These are phyloP conservation scores for Aphanomyces invadans DNA, from an alignment of 352 stramenopile genomes.

Conservation along the genomic window DNA sequence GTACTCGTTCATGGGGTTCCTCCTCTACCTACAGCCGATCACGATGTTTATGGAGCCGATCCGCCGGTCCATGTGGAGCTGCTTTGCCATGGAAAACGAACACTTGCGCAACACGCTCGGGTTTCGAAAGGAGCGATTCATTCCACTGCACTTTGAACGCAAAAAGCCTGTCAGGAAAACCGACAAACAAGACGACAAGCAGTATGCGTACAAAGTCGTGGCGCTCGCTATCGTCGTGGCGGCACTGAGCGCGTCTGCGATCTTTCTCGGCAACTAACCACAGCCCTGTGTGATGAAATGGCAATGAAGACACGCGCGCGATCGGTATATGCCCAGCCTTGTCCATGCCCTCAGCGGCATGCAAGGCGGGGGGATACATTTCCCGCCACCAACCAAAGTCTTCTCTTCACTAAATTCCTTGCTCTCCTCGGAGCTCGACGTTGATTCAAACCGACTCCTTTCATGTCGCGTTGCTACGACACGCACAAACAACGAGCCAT, in stretches of 20 bases:
- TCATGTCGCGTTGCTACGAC: too few species aligned
- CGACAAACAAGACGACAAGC: background rate
- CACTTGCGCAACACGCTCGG: constrained; percentile 78
- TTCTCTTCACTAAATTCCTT: too few species aligned
- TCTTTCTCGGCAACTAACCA: background rate
- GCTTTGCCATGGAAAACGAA: constrained; percentile 80
- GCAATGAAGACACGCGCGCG: too few species aligned
- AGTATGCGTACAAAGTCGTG: constrained; percentile 6
- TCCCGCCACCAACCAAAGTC: too few species aligned
- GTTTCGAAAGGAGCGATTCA: constrained; percentile 72
- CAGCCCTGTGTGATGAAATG: too few species aligned
- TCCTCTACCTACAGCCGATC: constrained; percentile 70
- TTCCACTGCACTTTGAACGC: constrained; percentile 53
- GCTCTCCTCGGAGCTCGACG: too few species aligned
- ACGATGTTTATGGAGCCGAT: constrained; percentile 80
- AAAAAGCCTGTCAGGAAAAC: background rate
- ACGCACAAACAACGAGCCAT: too few species aligned
- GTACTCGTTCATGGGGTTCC: constrained; percentile 40
- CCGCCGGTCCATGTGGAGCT: constrained; percentile 77
- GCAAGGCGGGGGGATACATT: too few species aligned
- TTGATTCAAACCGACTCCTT: too few species aligned
- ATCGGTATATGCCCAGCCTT: too few species aligned
- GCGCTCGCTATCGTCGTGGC: background rate
- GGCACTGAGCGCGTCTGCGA: background rate
- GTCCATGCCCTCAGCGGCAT: too few species aligned